Conservation (phyloP, 441 rosid species). For the Hura crepitans region DNA sequence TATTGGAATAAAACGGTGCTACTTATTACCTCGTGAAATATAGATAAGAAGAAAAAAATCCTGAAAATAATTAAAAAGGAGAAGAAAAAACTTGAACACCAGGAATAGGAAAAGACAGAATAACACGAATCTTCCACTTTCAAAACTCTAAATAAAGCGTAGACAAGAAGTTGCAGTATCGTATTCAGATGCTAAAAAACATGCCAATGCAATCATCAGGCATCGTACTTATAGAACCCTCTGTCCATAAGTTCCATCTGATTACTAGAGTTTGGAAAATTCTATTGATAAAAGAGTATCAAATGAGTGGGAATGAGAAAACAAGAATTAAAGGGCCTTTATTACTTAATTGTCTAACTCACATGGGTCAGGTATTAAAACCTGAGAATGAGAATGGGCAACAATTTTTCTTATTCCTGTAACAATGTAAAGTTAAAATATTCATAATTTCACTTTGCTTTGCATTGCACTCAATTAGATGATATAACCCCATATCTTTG, state of each 20-base stretch:
- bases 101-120: neutral
- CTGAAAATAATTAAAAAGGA: neutral
- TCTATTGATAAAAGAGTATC: neutral
- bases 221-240: no score
- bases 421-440: neutral
- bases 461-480: neutral
- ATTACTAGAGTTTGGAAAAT: neutral
- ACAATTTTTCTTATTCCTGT: neutral
- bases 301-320: neutral
- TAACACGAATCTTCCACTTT: neutral
- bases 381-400: neutral
- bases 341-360: neutral
- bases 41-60: neutral
- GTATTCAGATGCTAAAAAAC: no score
- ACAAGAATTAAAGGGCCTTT: neutral
- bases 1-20: slow-evolving; percentile 1
- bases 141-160: neutral
- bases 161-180: no score
- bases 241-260: neutral
- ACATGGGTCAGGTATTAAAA: neutral
- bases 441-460: neutral
- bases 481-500: neutral
- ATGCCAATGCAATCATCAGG: no score
- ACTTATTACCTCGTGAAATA: neutral
- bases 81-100: no score